Evolutionary conservation across 768 basidiomycete species (phyloP).

Genomic region (Leccinellum rugosiceps): DNA sequence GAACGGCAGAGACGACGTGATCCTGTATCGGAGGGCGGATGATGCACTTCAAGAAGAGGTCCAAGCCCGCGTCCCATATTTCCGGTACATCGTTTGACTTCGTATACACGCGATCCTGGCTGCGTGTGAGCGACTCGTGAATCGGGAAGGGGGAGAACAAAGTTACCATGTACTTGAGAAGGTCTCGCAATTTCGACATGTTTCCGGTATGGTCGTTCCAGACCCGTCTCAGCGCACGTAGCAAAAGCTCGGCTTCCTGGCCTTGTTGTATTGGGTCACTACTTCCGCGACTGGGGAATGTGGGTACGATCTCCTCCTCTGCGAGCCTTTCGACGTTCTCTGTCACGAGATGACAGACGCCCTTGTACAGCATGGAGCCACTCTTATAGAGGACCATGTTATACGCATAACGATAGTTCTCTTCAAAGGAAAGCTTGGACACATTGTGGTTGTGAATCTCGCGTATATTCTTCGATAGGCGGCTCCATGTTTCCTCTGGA

Average conservation of each 20-base stretch:
- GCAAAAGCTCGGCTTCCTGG: constrained; percentile 79
- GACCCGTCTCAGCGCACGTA: constrained; percentile 78
- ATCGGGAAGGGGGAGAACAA: neutral
- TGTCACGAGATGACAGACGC: constrained; percentile 71
- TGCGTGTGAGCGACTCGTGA: constrained; percentile 12
- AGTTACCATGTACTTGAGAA: constrained; percentile 92
- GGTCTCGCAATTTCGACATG: constrained; percentile 84
- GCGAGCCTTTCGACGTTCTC: constrained; percentile 85
- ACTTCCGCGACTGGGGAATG: constrained; percentile 71
- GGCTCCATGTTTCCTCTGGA: constrained; percentile 81
- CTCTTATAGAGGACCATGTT: constrained; percentile 89
- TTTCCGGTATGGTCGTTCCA: constrained; percentile 94
- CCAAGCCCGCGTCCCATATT: constrained; percentile 77
- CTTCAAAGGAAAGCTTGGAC: constrained; percentile 83
- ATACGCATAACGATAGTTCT: constrained; percentile 91
- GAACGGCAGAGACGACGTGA: constrained; percentile 76
- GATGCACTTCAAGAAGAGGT: constrained; percentile 81
- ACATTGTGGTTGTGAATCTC: constrained; percentile 97
- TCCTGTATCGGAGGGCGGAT: constrained; percentile 78
- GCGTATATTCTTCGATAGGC: constrained; percentile 78
- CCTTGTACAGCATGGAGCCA: constrained; percentile 83
- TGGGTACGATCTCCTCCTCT: constrained; percentile 68
- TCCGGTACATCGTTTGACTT: constrained; percentile 69
- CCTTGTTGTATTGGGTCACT: constrained; percentile 71
- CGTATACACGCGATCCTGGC: constrained; percentile 88